Evolutionary conservation across 306 rosid species (phyloP).

Genomic region (Gastrolobium villosum): DNA sequence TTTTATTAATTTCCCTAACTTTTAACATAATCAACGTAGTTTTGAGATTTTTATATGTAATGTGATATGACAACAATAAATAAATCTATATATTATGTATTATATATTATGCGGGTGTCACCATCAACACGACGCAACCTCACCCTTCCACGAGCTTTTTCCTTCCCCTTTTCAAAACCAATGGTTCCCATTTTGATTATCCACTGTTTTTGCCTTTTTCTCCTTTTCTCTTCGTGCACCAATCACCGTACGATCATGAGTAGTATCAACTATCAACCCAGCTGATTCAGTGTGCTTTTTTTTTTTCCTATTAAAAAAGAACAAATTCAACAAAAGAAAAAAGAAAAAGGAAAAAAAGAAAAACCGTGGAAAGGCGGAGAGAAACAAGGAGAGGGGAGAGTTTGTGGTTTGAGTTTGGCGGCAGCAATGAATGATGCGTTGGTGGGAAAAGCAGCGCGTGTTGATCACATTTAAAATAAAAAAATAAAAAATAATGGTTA

Average conservation of each 20-base stretch:
- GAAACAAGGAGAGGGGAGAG: not conserved
- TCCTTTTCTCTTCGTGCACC: not conserved
- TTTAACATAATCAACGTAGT: no score
- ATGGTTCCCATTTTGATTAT: conserved; percentile 1
- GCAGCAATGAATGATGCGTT: conserved; percentile 15
- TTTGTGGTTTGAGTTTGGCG: conserved; percentile 34
- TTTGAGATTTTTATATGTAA: no score
- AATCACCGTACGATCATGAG: not conserved
- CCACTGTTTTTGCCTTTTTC: not conserved
- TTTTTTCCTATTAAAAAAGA: not conserved
- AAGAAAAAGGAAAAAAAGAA: no score
- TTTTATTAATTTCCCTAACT: no score
- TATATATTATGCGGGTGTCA: not conserved
- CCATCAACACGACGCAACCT: not conserved
- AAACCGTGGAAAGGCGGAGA: not conserved
- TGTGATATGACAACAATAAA: no score
- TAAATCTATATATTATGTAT: no score
- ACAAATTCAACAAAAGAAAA: not conserved
- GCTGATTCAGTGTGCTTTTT: not conserved
- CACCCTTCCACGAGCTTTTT: not conserved
- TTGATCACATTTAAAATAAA: not conserved
- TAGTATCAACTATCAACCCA: not conserved
- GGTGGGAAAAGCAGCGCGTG: not conserved
- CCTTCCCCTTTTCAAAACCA: not conserved
- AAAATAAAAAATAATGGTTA: no score